A percentile compares a stretch with the other conserved stretches of the same genome.
Evolutionary conservation across 768 basidiomycete species (phyloP).

Genomic region (Kwoniella bestiolae): DNA sequence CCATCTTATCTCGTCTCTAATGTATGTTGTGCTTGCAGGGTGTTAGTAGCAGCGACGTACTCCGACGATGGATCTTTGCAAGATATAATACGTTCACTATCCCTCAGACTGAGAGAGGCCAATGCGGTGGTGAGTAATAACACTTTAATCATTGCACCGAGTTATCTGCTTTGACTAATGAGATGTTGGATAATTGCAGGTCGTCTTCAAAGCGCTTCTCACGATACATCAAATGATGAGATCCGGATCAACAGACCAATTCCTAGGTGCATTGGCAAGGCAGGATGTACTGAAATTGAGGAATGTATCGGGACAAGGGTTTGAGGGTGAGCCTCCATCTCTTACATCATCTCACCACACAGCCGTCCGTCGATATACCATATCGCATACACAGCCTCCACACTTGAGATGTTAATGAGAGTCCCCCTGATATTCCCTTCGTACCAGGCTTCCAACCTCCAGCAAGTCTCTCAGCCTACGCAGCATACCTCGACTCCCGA

Average conservation of each 20-base stretch:
- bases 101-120: conserved; percentile 83
- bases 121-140: conserved; percentile 74
- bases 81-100: conserved; percentile 88
- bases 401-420: no score
- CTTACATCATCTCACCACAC: no score
- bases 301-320: conserved; percentile 77
- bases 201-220: conserved; percentile 97
- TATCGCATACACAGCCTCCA: neutral
- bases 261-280: conserved; percentile 79
- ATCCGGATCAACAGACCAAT: conserved; percentile 92
- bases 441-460: conserved; percentile 79
- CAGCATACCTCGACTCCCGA: conserved; percentile 82
- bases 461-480: conserved; percentile 83
- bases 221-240: conserved; percentile 96
- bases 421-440: neutral
- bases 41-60: conserved; percentile 96
- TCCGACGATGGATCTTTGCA: conserved; percentile 89
- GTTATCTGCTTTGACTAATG: neutral
- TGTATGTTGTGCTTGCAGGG: no score
- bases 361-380: neutral
- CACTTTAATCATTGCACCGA: neutral
- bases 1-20: neutral
- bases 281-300: conserved; percentile 75
- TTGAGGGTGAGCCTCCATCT: conserved; percentile 92
- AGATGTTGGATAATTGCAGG: conserved; percentile 60